These are phyloP conservation scores for Candida tropicalis DNA, from an alignment of 1,139 yeast genomes.

Conservation along the genomic window DNA sequence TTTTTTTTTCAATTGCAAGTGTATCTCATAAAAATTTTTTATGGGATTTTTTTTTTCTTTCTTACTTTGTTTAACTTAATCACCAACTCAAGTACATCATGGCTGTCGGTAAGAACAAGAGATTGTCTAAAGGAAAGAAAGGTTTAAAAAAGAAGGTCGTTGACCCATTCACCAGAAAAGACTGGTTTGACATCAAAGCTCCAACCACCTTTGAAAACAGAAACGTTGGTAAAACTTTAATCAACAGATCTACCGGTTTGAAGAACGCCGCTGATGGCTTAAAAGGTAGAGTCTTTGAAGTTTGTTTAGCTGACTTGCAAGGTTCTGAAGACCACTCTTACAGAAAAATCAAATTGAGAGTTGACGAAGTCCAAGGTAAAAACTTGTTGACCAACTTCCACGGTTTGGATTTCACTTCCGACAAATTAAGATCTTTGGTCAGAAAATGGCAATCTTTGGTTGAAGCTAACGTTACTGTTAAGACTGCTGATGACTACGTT, in stretches of 20 bases:
- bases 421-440: conserved; percentile 54
- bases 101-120: conserved; percentile 59
- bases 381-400: conserved; percentile 58
- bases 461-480: conserved; percentile 54
- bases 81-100: conserved; percentile 23
- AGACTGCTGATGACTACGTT: conserved; percentile 53
- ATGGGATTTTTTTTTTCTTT: conserved; percentile 8
- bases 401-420: conserved; percentile 53
- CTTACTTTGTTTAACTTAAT: conserved; percentile 6
- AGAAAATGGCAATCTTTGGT: conserved; percentile 59
- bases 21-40: conserved; percentile 9
- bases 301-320: conserved; percentile 52
- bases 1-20: conserved; percentile 3
- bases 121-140: conserved; percentile 56
- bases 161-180: conserved; percentile 56
- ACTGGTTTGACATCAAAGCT: conserved; percentile 56
- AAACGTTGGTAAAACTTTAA: conserved; percentile 54
- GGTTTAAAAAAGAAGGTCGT: conserved; percentile 56
- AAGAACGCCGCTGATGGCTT: conserved; percentile 56
- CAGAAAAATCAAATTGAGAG: conserved; percentile 57
- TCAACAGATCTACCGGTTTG: conserved; percentile 55
- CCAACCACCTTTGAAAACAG: conserved; percentile 55
- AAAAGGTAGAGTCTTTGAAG: conserved; percentile 56
- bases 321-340: conserved; percentile 56
- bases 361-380: conserved; percentile 57